Conservation (phyloP, 2,329 filamentous ascomycete genomes). For the Aspergillus sp. region DNA sequence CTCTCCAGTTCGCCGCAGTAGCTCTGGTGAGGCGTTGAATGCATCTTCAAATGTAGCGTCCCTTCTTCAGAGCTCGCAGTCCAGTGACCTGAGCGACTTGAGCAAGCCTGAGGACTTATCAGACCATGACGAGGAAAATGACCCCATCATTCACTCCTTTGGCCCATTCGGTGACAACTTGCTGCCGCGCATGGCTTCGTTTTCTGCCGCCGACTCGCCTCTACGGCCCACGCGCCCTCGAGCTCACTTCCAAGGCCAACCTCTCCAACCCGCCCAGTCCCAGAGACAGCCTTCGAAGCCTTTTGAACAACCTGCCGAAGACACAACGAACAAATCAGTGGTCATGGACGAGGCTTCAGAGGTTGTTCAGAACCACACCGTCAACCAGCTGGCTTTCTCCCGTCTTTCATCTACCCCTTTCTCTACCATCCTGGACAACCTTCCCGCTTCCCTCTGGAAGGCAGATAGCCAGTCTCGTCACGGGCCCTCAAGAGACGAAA, state of each 20-base stretch:
- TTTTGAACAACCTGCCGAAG: constrained; percentile 14
- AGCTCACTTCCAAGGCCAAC: constrained; percentile 29
- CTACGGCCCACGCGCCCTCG: constrained; percentile 42
- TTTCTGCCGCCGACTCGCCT: constrained; percentile 67
- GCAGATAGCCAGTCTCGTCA: constrained; percentile 48
- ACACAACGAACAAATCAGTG: constrained; percentile 18
- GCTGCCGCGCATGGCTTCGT: constrained; percentile 76
- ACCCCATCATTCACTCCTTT: constrained; percentile 88
- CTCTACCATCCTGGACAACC: constrained; percentile 82
- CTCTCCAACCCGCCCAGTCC: constrained; percentile 35
- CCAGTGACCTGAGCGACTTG: constrained; percentile 34
- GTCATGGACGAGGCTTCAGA: constrained; percentile 28
- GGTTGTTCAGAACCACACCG: constrained; percentile 71
- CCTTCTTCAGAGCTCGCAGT: constrained; percentile 33
- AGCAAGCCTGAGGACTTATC: constrained; percentile 63
- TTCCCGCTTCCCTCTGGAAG: constrained; percentile 64
- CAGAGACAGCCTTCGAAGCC: constrained; percentile 27
- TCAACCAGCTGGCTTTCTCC: constrained; percentile 95
- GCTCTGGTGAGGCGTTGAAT: constrained; percentile 23
- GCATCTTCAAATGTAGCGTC: constrained; percentile 32
- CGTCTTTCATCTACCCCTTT: constrained; percentile 88
- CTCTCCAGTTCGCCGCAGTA: constrained; percentile 52
- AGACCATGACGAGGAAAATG: constrained; percentile 88
- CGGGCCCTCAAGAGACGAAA: constrained; percentile 58
- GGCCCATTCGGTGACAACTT: constrained; percentile 86